These are phyloP conservation scores for Lachnellula suecica DNA, from an alignment of 2,329 filamentous ascomycete genomes.

Conservation along the genomic window DNA sequence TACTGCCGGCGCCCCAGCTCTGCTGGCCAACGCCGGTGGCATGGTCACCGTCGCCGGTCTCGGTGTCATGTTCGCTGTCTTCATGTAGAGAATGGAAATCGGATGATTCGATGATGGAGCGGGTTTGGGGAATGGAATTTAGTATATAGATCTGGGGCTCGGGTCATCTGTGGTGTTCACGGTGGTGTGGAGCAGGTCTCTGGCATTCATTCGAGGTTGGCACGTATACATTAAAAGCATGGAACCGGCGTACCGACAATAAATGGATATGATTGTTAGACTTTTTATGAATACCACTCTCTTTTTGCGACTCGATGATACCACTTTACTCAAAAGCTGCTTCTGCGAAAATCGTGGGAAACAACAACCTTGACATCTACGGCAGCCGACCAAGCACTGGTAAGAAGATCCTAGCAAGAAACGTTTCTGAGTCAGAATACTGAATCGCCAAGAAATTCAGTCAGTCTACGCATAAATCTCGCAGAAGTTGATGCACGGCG, in stretches of 20 bases:
- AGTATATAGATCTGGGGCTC: neutral
- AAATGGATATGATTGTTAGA: neutral
- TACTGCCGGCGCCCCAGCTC: constrained; percentile 17
- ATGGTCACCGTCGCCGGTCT: constrained; percentile 29
- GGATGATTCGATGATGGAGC: neutral
- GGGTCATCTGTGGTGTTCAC: neutral
- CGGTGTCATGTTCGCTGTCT: constrained; percentile 30
- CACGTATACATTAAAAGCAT: neutral
- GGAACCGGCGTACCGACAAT: neutral
- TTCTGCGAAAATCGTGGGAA: too few species aligned
- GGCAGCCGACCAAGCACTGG: too few species aligned
- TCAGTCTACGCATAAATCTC: neutral
- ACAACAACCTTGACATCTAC: too few species aligned
- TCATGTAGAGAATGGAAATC: constrained; percentile 25
- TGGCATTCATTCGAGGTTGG: constrained; percentile 4
- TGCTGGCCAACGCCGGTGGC: constrained; percentile 28
- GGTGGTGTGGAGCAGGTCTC: constrained; percentile 9
- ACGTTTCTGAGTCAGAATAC: neutral
- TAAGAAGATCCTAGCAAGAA: neutral
- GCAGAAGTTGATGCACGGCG: too few species aligned
- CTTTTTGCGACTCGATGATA: too few species aligned
- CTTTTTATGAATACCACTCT: neutral
- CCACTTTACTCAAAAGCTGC: too few species aligned
- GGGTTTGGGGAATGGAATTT: neutral
- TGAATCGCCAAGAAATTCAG: neutral